Percentiles rank a stretch among this genome's conserved stretches.
phyloP scores from a whole-genome alignment of 2,329 filamentous ascomycete species.

The Emmonsia crescens region DNA sequence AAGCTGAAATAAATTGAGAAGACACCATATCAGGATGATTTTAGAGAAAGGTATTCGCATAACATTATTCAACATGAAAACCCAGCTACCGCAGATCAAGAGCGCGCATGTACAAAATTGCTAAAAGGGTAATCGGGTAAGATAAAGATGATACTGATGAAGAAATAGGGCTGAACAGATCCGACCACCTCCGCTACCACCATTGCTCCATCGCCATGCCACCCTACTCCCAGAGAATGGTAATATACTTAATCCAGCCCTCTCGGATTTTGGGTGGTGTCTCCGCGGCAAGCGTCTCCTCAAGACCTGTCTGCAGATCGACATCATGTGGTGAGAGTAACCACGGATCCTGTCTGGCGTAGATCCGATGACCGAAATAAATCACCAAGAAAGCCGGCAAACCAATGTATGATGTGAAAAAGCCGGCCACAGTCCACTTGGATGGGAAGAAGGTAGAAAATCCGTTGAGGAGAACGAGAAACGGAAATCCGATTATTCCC shows the following conservation, averaged over 20 bases:
- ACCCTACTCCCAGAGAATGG: constrained; percentile 10
- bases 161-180: neutral
- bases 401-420: constrained; percentile 57
- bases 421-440: constrained; percentile 52
- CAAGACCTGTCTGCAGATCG: constrained; percentile 43
- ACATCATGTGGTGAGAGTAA: constrained; percentile 38
- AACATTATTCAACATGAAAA: neutral
- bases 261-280: constrained; percentile 19
- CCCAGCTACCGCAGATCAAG: neutral
- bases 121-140: neutral
- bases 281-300: constrained; percentile 43
- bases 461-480: constrained; percentile 63
- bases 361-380: constrained; percentile 44
- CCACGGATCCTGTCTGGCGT: constrained; percentile 41
- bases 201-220: neutral
- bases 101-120: neutral
- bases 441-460: constrained; percentile 62
- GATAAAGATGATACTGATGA: neutral
- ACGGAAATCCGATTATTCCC: constrained; percentile 41
- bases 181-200: neutral
- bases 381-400: constrained; percentile 50
- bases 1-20: neutral
- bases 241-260: constrained; percentile 9
- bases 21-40: neutral
- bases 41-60: neutral